Evolutionary conservation across 805 yeast species (phyloP), one percentile per base, ranked within the genome.

Genomic region (Zygosaccharomyces rouxii): DNA sequence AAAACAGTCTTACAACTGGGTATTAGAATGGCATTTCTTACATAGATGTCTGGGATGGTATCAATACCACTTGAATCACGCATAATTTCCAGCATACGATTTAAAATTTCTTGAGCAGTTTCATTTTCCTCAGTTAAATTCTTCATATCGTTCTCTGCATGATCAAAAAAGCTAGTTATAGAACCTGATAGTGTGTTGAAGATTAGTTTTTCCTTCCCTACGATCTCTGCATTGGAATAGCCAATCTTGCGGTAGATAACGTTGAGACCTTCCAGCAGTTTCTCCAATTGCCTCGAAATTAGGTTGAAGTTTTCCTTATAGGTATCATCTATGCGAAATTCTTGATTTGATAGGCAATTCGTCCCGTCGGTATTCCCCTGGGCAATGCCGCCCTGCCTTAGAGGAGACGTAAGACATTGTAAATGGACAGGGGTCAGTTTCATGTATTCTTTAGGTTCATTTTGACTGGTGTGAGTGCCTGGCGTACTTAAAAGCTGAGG

Each of bases 241-340:
- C 86, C 86, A 35, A 81, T 80, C 49, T 72, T 74, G 42, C 69
- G 68, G 58, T 79, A 79, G 7, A 79, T 71, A 4, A 58, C 56
- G 44, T 75, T 71, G n/a, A 80, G 60, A 44, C 76, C 74, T 16
- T 63, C 64, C 31, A 72, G 53, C n/a, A 67, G 42, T 19, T 60
- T 53, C 51, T 60, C 66, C 26, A 67, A 45, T 41, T 67, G 67
- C 25, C 53, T 54, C 2, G 70, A 62, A 11, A 67, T 62, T 23
- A 61, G 49, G 26, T 57, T 58, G 30, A 66, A 67, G 46, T 64
- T 62, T 43, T 66, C 71, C 31, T 53, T 59, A 51, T 60, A 62
- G 4, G 56, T 48, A 14, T 52, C 58, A 37, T 49, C 58, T 2
- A 35, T 14, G 23, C 38, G 35, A 18, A 35, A 31, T 3, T 38